Evolutionary conservation across 2,329 filamentous ascomycete genomes (phyloP), one percentile per base, ranked within the genome.

Genomic region (Nemania diffusa): DNA sequence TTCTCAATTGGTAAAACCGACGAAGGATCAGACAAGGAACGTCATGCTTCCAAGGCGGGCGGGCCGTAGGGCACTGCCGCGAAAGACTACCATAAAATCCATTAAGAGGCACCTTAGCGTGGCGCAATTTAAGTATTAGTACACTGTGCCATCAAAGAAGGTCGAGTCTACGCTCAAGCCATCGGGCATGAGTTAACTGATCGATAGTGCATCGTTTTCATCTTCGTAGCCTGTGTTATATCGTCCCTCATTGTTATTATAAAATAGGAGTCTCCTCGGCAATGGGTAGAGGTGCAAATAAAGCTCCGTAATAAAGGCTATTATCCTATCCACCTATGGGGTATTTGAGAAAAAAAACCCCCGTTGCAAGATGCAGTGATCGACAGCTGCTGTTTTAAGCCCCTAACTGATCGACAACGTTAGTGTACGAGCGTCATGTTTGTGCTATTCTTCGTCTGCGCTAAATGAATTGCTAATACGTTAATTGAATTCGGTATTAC

Each of bases 1-100:
- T 20, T 29, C 46, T 59, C 22, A 15, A 53, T 37, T 44, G 27
- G 48, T 9, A 64, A 55, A 37, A 2, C 5, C 24, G 37, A 59
- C 22, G 15, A 50, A 53, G 27, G 48, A 64, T 64, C 40, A 46
- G 29, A 32, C 26, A 17, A 24, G 37, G 46, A 46, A 53, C 26
- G 32, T 20, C 22, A 58, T 58, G 13, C 34, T 64, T 29, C 26
- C 22, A 27, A 13, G 46, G 48, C 24, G 46, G 46, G 48, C 24
- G 46, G 50, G 34, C 26, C 24, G 17, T 22, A 37, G 7, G 32
- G 42, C 46, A 62, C 44, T 66, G 44, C 52, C 52, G 57, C 44
- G 20, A 51, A 34, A 26, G 37, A 55, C 34, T 52, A 22, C 44
- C 22, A 27, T 37, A 42, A 5, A 62, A 26, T 53, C 59, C 46